Base-by-base conservation (phyloP, 495 filamentous ascomycete genomes). In the Penicillium verhagenii region DNA sequence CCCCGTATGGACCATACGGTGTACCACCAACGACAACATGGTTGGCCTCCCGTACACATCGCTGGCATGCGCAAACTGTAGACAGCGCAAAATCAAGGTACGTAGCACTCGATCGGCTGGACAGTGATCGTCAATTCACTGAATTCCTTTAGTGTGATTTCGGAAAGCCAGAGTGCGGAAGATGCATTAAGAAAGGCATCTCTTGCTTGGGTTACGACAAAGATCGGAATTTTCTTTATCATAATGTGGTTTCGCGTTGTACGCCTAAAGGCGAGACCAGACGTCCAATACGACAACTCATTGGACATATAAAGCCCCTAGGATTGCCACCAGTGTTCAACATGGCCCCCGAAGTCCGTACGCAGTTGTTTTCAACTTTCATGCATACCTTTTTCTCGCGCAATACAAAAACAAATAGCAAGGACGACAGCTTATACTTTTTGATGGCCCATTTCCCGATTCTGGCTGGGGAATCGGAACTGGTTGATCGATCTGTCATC, bases 21-120 rank as follows among this genome's bases (percentile, higher is more conserved):
- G n/a, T n/a, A n/a, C n/a, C n/a, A n/a, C n/a, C n/a, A n/a, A n/a
- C n/a, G n/a, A n/a, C 7, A 54, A n/a, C 13, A 60, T 60, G 57
- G 47, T 35, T 23, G 57, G 57, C 6, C 50, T 60, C 18, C 52
- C 57, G 20, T 54, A 50, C 25, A 35, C 50, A 26, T 56, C 52
- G 6, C 48, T 44, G 18, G 57, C 38, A 13, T 60, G 57, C 25
- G 25, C 18, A 16, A 52, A 39, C 8, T 60, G 58, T 28, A 50
- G 38, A 33, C 56, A 53, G 21, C 53, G 58, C 53, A 60, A 60
- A 43, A 47, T 57, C 10, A 60, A 51, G 49, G 58, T 60, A 6
- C 33, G 57, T 47, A 25, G 6, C 38, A 11, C 9, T n/a, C 25
- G 21, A 28, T 43, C 33, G n/a, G n/a, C 21, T 24, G 1, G 19